Percentiles rank a stretch among this genome's conserved stretches.
phyloP scores from a whole-genome alignment of 148 eudicot species.

The Cornus florida region DNA sequence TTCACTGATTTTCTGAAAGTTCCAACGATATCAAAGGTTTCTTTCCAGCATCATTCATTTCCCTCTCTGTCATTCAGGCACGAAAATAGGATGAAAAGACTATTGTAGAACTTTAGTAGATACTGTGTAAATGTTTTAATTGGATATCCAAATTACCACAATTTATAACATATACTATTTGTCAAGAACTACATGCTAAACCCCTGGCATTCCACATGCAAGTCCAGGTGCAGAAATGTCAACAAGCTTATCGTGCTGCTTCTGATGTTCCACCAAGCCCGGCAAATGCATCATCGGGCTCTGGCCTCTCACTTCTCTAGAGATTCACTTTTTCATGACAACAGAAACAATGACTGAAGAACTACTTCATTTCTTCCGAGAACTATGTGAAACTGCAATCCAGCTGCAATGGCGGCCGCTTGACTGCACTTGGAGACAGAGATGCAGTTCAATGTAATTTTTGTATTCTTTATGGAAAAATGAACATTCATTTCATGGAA shows the following conservation, averaged over 20 bases:
- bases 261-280: constrained; percentile 58
- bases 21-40: background rate
- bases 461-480: constrained; percentile 19
- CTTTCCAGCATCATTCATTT: background rate
- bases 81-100: background rate
- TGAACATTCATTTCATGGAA: background rate
- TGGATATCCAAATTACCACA: no score
- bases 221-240: constrained; percentile 84
- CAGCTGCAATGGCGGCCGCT: background rate
- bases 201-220: constrained; percentile 5
- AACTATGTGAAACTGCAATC: background rate
- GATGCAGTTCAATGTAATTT: background rate
- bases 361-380: background rate
- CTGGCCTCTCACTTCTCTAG: constrained; percentile 75
- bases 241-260: constrained; percentile 65
- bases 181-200: constrained; percentile 2
- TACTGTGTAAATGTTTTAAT: background rate
- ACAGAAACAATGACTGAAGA: background rate
- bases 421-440: background rate
- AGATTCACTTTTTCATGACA: constrained; percentile 71
- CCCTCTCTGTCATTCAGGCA: background rate
- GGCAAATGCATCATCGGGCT: constrained; percentile 46
- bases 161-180: background rate
- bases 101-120: background rate
- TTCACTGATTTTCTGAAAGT: background rate